Conservation (phyloP, 1,284 basidiomycete species). For the Afroboletus lepidellus region DNA sequence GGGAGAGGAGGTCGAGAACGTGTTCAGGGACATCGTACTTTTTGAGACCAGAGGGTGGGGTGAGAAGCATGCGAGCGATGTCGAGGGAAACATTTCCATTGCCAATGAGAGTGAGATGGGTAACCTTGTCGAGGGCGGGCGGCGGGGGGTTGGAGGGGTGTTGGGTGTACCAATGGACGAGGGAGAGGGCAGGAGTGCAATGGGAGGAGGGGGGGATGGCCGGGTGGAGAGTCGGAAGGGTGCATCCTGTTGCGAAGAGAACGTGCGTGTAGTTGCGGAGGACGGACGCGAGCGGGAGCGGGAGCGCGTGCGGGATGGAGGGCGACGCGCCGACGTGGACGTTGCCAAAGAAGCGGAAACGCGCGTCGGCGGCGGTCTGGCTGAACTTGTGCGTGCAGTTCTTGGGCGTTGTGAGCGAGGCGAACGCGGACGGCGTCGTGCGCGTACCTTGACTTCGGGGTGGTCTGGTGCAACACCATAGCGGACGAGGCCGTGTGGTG, state of each 20-base stretch:
- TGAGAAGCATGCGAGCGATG: constrained; percentile 87
- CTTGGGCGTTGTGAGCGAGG: constrained; percentile 41
- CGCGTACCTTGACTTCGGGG: constrained; percentile 91
- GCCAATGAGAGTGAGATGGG: constrained; percentile 85
- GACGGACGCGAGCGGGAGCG: constrained; percentile 58
- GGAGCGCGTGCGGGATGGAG: constrained; percentile 47
- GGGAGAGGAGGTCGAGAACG: constrained; percentile 70
- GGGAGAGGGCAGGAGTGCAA: constrained; percentile 77
- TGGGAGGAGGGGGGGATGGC: constrained; percentile 50
- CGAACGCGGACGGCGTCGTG: constrained; percentile 1
- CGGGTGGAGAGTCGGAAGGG: constrained; percentile 57
- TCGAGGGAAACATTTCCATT: constrained; percentile 98
- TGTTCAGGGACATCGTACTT: constrained; percentile 79
- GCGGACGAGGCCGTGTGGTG: constrained; percentile 91
- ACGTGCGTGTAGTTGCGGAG: constrained; percentile 77
- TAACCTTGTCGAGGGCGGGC: constrained; percentile 59
- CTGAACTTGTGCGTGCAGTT: constrained; percentile 98
- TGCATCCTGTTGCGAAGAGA: constrained; percentile 79
- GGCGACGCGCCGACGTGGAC: constrained; percentile 62
- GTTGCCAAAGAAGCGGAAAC: constrained; percentile 92
- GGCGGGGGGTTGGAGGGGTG: constrained; percentile 70
- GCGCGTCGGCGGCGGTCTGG: constrained; percentile 65
- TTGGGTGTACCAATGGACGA: constrained; percentile 98
- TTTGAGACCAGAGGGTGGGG: constrained; percentile 57
- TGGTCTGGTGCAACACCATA: constrained; percentile 99